Base-by-base conservation (phyloP, 108 stramenopile species). In the Fistulifera solaris region DNA sequence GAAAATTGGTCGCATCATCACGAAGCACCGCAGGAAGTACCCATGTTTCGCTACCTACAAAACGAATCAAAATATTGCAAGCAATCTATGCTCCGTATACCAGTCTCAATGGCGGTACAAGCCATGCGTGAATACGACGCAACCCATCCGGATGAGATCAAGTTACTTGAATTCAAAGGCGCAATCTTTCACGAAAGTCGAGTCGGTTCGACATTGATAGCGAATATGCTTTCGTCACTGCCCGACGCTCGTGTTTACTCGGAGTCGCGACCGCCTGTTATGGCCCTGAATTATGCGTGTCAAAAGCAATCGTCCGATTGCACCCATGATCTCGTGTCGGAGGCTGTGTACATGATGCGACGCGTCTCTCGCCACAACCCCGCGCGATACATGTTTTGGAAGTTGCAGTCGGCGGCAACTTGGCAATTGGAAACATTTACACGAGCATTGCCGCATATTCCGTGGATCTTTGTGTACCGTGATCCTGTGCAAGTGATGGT, bases 171-270 rank as follows among this genome's bases (percentile, higher is more conserved):
- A 48, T 71, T 81, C 16, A 67, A 66, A 16, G 93, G 88, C 8
- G 90, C 91, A 25, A 82, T 94, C 25, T 96, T 96, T 72, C 97
- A 98, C 60, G 95, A 96, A 75, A 79, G 75, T 24, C 82, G 97
- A 38, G 88, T 87, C 58, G 97, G 97, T 6, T 77, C 74, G 1
- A 96, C 97, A 0, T 60, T 96, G 13, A 91, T 95, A 2, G 94
- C 97, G 15, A 98, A 98, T 67, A 70, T 88, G 35, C 71, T 95
- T 56, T 68, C 71, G 41, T 80, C 87, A 5, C 60, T 83, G 58
- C 75, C 86, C 50, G 86, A 92, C 0, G 52, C 45, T 6, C 69
- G 85, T 14, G 88, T 89, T 2, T 93, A 87, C 59, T 78, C 78
- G 41, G 97, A 98, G 72, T 78, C 83, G 2, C 25, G 73, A 16